Conservation (phyloP, 1,284 basidiomycete species). For the Ceratobasidium sp. region DNA sequence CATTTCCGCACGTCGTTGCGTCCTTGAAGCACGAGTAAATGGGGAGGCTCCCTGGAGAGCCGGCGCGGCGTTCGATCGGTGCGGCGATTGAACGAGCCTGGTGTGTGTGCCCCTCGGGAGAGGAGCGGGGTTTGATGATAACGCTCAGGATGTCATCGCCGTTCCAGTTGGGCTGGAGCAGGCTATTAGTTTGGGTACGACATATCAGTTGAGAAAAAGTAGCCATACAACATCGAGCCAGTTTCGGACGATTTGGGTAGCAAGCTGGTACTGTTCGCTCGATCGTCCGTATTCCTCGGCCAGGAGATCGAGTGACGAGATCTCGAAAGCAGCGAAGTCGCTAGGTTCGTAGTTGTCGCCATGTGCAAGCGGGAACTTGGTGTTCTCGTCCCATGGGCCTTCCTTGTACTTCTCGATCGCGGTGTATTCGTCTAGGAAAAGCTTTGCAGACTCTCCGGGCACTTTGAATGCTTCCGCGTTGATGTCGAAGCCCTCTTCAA, state of each 20-base stretch:
- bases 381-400: slow-evolving; percentile 13
- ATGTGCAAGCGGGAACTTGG: slow-evolving; percentile 62
- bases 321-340: slow-evolving; percentile 72
- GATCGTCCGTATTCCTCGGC: slow-evolving; percentile 63
- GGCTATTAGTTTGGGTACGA: neutral
- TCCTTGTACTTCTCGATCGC: slow-evolving; percentile 58
- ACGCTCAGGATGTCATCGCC: slow-evolving; percentile 42
- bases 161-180: slow-evolving; percentile 19
- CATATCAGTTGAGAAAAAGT: slow-evolving; percentile 50
- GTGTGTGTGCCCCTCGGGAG: slow-evolving; percentile 23
- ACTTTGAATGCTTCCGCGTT: slow-evolving; percentile 61
- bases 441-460: slow-evolving; percentile 59
- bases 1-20: slow-evolving; percentile 68
- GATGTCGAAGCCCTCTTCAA: slow-evolving; percentile 51
- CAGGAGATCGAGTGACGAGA: slow-evolving; percentile 66
- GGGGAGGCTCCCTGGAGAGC: slow-evolving; percentile 66
- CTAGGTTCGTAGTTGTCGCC: slow-evolving; percentile 54
- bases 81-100: slow-evolving; percentile 57
- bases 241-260: slow-evolving; percentile 62
- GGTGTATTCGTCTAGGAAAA: slow-evolving; percentile 62
- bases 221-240: slow-evolving; percentile 57
- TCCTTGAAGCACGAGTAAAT: slow-evolving; percentile 75
- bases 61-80: slow-evolving; percentile 60
- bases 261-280: slow-evolving; percentile 69
- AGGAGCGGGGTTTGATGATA: slow-evolving; percentile 45